Conservation (phyloP, 345 rosid species). For the Eucalyptus cloeziana region DNA sequence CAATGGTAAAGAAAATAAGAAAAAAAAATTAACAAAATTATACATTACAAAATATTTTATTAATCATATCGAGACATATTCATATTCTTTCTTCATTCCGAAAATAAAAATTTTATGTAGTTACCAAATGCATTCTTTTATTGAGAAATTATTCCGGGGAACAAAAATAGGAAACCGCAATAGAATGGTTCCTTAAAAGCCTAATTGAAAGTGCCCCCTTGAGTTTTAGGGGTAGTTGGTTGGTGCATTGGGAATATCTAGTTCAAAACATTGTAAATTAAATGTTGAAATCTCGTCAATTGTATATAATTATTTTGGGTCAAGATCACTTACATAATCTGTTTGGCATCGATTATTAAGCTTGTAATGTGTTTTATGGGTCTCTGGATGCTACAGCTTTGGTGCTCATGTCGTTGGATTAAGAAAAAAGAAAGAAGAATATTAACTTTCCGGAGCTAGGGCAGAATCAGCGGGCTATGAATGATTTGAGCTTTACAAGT, state of each 20-base stretch:
- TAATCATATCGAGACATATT: rapidly evolving
- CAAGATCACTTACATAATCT: not conserved
- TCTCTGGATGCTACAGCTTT: not conserved
- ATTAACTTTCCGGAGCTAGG: not conserved
- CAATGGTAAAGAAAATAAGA: rapidly evolving
- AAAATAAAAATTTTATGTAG: too few species aligned
- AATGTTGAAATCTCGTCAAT: not conserved
- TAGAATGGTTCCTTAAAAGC: not conserved
- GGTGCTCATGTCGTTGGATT: not conserved
- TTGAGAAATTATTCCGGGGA: rapidly evolving
- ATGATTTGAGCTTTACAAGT: not conserved
- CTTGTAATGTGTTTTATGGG: not conserved
- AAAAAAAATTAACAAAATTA: too few species aligned
- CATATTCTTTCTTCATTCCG: rapidly evolving
- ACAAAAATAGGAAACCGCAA: rapidly evolving
- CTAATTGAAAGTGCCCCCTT: not conserved
- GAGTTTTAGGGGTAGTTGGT: not conserved
- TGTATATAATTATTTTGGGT: not conserved
- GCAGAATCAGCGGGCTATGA: not conserved
- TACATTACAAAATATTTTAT: too few species aligned
- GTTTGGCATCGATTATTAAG: not conserved
- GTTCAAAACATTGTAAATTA: not conserved
- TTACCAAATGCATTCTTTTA: rapidly evolving
- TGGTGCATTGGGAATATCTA: not conserved
- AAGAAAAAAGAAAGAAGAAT: not conserved